Evolutionary conservation across 768 basidiomycete genomes (phyloP), one percentile per base, ranked within the genome.

Genomic region (Phanerochaete carnosa): DNA sequence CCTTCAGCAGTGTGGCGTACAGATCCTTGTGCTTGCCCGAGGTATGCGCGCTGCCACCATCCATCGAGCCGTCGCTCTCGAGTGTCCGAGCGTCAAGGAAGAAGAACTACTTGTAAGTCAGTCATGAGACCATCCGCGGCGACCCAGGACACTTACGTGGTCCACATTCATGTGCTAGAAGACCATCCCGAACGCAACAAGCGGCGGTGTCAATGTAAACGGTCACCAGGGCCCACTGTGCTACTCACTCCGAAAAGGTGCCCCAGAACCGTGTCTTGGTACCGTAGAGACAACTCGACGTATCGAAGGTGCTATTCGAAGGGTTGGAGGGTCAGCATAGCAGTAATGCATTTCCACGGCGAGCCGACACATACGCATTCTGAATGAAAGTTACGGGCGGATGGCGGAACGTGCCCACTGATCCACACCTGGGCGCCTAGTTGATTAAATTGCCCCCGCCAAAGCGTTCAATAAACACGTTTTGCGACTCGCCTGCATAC

Each of bases 361-460:
- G 19, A 19, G 39, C 19, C 33, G 39, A 23, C 15, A 77, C 90
- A 77, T 71, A 92, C 91, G 74, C 93, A 94, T 78, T 90, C 92
- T 16, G 88, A 85, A 71, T 88, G 94, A 73, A 89, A 95, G 71
- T 89, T 89, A 9, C 84, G 84, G 55, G 83, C 77, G 11, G 89
- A 87, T 3, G 94, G 92, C 8, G 94, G 93, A 32, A 97, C 89
- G 75, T 97, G 94, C 0, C 94, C 94, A 76, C 82, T 75, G 55
- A 84, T 56, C 77, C 78, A 83, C 29, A 81, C 78, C 78, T 80
- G 72, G 39, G 39, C 55, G 43, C 64, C 61, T 68, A 63, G 25
- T 29, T 19, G 52, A 26, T 57, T 45, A 55, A 30, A 45, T 22
- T 28, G 19, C 28, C 7, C 33, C 25, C 50, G 58, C 22, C 26